phyloP scores from a whole-genome alignment of 768 basidiomycete species.

The Amanita polypyramis region DNA sequence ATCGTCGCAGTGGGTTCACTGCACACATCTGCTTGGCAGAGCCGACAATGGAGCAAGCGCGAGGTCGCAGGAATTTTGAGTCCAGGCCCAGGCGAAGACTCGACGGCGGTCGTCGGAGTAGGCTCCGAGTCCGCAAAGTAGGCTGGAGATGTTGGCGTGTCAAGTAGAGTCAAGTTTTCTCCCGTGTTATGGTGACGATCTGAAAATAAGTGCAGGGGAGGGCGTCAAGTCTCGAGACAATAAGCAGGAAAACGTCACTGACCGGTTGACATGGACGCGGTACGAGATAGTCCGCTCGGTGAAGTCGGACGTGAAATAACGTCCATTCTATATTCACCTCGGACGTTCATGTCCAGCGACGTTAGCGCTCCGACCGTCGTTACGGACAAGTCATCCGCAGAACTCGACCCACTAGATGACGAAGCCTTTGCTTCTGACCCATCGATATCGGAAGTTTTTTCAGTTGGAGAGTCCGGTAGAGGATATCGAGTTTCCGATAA shows the following conservation, averaged over 20 bases:
- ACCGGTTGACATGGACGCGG: not conserved
- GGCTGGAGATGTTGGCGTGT: too few relatives aligned
- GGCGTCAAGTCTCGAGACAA: too few relatives aligned
- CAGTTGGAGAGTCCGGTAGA: slow-evolving; percentile 20
- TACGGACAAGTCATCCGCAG: not conserved
- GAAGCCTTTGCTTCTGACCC: slow-evolving; percentile 5
- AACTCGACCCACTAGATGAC: too few relatives aligned
- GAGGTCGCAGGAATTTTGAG: slow-evolving; percentile 9
- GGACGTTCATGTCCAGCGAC: too few relatives aligned
- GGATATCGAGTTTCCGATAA: slow-evolving; percentile 20
- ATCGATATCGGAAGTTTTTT: slow-evolving; percentile 10
- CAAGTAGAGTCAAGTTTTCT: too few relatives aligned
- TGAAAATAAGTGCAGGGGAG: too few relatives aligned
- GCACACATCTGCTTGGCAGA: slow-evolving; percentile 37
- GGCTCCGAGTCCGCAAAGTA: not conserved
- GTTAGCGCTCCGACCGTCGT: not conserved
- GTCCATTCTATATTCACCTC: not conserved
- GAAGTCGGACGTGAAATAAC: not conserved
- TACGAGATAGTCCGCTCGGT: not conserved
- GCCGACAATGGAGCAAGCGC: slow-evolving; percentile 23
- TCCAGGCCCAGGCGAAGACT: not conserved
- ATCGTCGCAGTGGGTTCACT: slow-evolving; percentile 46
- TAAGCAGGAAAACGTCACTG: too few relatives aligned
- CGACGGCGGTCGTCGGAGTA: slow-evolving; percentile 2
- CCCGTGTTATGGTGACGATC: too few relatives aligned